Conservation (phyloP, 441 rosid genomes). For the Mallotus japonicus region DNA sequence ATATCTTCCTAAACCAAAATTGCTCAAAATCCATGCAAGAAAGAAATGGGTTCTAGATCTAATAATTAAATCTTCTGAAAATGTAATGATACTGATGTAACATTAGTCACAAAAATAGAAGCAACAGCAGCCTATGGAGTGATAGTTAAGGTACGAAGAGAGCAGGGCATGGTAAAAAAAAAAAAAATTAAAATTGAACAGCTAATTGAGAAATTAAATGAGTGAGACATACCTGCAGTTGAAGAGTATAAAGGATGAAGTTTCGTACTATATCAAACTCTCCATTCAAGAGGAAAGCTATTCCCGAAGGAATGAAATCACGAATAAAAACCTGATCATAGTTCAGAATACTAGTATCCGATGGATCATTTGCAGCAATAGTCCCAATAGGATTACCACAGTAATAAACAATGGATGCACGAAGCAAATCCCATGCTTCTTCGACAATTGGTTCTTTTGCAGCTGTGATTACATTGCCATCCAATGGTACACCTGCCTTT, state of each 20-base stretch:
- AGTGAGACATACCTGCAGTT: slow-evolving; percentile 24
- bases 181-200: neutral
- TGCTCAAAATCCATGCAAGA: neutral
- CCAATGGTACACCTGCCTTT: slow-evolving; percentile 25
- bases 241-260: slow-evolving; percentile 35
- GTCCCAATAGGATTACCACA: slow-evolving; percentile 39
- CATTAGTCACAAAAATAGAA: neutral
- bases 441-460: slow-evolving; percentile 44
- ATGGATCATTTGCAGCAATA: slow-evolving; percentile 87
- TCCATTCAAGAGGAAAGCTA: slow-evolving; percentile 70
- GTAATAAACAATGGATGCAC: slow-evolving; percentile 62
- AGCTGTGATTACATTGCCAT: slow-evolving; percentile 16
- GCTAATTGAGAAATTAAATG: neutral
- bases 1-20: slow-evolving; percentile 9
- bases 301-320: slow-evolving; percentile 32
- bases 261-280: slow-evolving; percentile 92
- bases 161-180: neutral
- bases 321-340: slow-evolving; percentile 34
- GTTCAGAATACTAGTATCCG: slow-evolving; percentile 41
- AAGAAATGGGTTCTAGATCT: slow-evolving; percentile 4
- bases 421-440: slow-evolving; percentile 82
- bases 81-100: neutral
- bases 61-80: slow-evolving; percentile 7
- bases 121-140: slow-evolving; percentile 1
- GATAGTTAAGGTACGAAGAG: neutral